phyloP scores from a whole-genome alignment of 202 grass and related monocot genomes.

The Eragrostis tef region DNA sequence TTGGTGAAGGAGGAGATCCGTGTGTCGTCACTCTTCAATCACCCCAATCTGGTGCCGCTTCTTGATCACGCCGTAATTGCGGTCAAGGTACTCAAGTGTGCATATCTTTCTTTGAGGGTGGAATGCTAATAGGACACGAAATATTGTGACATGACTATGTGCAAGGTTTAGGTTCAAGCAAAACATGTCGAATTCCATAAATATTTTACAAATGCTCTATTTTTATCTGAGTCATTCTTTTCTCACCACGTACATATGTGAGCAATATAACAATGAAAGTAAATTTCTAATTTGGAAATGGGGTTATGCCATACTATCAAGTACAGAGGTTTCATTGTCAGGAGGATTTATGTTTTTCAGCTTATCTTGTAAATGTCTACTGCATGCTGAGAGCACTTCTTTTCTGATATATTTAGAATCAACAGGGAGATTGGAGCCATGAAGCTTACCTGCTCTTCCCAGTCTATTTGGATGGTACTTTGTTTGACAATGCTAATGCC shows the following conservation, averaged over 20 bases:
- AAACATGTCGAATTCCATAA: slow-evolving; percentile 2
- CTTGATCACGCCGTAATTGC: slow-evolving; percentile 92
- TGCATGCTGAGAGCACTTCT: slow-evolving; percentile 35
- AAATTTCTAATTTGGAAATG: neutral
- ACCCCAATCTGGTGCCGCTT: slow-evolving; percentile 85
- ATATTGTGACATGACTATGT: neutral
- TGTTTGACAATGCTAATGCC: slow-evolving; percentile 72
- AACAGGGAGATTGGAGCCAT: slow-evolving; percentile 84
- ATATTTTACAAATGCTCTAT: neutral
- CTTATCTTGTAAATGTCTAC: neutral
- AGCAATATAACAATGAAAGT: slow-evolving; percentile 18
- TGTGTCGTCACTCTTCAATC: slow-evolving; percentile 76
- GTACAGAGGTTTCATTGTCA: neutral
- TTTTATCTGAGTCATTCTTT: neutral
- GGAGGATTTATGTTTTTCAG: neutral
- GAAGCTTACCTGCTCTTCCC: slow-evolving; percentile 97
- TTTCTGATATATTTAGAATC: slow-evolving; percentile 63
- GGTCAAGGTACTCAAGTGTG: slow-evolving; percentile 63
- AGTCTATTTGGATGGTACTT: slow-evolving; percentile 89
- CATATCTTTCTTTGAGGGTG: neutral
- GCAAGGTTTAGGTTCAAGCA: slow-evolving; percentile 8
- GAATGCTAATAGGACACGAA: neutral
- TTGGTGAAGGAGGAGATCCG: slow-evolving; percentile 93
- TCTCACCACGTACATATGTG: neutral
- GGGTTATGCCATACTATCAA: slow-evolving; percentile 18